A percentile compares a stretch with the other conserved stretches of the same genome.
Evolutionary conservation across 1,284 basidiomycete species (phyloP).

Genomic region (Paramarasmius palmivorus): DNA sequence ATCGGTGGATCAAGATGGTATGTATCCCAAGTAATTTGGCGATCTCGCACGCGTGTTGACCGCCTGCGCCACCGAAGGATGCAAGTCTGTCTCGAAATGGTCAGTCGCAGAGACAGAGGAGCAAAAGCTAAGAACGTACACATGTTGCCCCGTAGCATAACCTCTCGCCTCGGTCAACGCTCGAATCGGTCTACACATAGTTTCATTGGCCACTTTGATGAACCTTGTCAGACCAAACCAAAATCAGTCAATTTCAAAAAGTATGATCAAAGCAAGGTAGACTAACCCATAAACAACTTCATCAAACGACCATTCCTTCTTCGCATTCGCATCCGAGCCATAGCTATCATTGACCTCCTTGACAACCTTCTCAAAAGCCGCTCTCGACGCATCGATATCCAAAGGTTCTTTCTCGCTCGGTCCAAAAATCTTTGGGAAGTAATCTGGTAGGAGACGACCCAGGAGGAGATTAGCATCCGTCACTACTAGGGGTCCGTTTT

Average conservation of each 20-base stretch:
- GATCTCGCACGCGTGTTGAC: constrained; percentile 91
- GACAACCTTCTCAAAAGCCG: constrained; percentile 66
- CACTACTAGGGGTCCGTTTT: constrained; percentile 82
- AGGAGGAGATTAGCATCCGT: constrained; percentile 88
- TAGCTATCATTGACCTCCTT: constrained; percentile 67
- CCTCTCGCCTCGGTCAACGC: constrained; percentile 91
- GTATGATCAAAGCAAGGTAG: neutral
- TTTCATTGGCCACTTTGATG: constrained; percentile 92
- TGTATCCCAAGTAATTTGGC: constrained; percentile 80
- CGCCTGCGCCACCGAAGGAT: constrained; percentile 90
- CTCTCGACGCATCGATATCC: constrained; percentile 66
- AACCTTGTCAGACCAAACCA: constrained; percentile 65
- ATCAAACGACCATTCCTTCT: constrained; percentile 66
- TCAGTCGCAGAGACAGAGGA: neutral
- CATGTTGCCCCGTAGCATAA: constrained; percentile 81
- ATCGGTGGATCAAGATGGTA: constrained; percentile 84
- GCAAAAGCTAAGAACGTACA: constrained; percentile 43
- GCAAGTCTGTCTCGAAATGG: constrained; percentile 57
- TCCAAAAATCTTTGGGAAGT: constrained; percentile 89
- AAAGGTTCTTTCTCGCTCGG: constrained; percentile 82
- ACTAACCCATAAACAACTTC: constrained; percentile 86
- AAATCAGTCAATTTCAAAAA: neutral
- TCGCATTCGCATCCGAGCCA: constrained; percentile 13
- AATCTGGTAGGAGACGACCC: constrained; percentile 80
- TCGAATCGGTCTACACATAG: constrained; percentile 92